Evolutionary conservation across 768 basidiomycete genomes (phyloP).

Genomic region (Crassisporium funariophilum): DNA sequence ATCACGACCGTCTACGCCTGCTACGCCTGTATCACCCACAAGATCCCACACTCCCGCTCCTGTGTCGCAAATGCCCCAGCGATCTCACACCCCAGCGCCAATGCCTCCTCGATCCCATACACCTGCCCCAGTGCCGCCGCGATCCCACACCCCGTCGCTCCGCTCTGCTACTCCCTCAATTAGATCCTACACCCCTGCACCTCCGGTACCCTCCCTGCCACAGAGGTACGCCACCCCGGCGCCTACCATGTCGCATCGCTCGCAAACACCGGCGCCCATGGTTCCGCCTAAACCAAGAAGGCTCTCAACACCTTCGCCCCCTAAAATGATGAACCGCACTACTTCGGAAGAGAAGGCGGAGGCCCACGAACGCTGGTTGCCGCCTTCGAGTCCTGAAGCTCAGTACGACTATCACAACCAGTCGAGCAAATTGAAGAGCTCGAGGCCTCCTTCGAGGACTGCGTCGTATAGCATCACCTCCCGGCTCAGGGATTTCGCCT

Average conservation of each 20-base stretch:
- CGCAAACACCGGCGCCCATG: conserved; percentile 32
- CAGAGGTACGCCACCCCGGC: conserved; percentile 29
- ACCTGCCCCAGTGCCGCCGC: conserved; percentile 37
- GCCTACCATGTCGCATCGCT: conserved; percentile 15
- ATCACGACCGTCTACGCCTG: conserved; percentile 48
- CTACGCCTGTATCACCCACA: conserved; percentile 38
- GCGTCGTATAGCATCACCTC: not conserved
- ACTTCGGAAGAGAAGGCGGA: conserved; percentile 68
- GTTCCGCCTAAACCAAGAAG: conserved; percentile 30
- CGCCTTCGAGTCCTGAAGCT: conserved; percentile 32
- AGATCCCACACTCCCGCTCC: conserved; percentile 41
- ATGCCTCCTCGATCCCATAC: conserved; percentile 39
- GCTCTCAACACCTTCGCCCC: conserved; percentile 29
- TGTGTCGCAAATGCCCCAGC: conserved; percentile 21
- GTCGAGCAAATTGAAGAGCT: not conserved
- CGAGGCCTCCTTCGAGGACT: not conserved
- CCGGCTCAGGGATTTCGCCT: not conserved
- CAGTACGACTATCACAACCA: conserved; percentile 15
- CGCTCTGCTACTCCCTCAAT: conserved; percentile 34
- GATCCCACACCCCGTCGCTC: conserved; percentile 27
- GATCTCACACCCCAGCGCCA: conserved; percentile 23
- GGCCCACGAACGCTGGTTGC: conserved; percentile 68
- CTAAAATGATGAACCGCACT: conserved; percentile 60
- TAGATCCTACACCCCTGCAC: conserved; percentile 34
- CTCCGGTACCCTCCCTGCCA: conserved; percentile 22